Conservation (phyloP, 1,284 basidiomycete species). For the Mrakiaceae sp. region DNA sequence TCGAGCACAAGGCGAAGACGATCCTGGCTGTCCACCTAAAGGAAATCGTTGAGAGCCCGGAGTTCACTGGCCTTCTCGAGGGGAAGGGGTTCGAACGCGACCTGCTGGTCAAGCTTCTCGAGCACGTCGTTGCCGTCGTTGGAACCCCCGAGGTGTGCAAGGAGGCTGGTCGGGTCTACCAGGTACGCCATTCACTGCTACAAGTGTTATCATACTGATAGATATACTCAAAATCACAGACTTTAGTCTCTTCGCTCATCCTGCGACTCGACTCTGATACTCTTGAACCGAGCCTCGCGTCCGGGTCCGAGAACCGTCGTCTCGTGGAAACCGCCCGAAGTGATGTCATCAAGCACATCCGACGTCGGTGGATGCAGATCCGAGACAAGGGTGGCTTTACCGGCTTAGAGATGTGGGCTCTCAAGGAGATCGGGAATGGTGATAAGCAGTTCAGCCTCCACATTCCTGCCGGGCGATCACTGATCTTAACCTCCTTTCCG, state of each 20-base stretch:
- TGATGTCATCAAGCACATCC: slow-evolving; percentile 46
- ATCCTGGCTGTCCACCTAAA: slow-evolving; percentile 49
- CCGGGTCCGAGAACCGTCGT: slow-evolving; percentile 50
- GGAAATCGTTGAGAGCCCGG: slow-evolving; percentile 51
- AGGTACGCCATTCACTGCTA: slow-evolving; percentile 41
- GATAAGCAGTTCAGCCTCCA: slow-evolving; percentile 26
- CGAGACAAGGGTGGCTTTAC: slow-evolving; percentile 71
- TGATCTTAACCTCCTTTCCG: neutral
- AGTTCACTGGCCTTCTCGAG: slow-evolving; percentile 61
- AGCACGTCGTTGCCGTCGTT: slow-evolving; percentile 46
- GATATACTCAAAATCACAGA: slow-evolving; percentile 36
- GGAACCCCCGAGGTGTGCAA: slow-evolving; percentile 41
- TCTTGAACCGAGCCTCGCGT: slow-evolving; percentile 48
- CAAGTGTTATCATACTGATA: neutral
- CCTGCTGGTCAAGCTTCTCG: slow-evolving; percentile 56
- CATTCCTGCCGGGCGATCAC: too few relatives aligned
- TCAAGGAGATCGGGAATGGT: slow-evolving; percentile 81
- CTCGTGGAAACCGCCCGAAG: slow-evolving; percentile 60
- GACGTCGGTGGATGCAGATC: slow-evolving; percentile 56
- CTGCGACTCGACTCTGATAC: slow-evolving; percentile 54
- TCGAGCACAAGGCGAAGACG: slow-evolving; percentile 50
- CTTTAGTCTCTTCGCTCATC: slow-evolving; percentile 59
- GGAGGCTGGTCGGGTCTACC: slow-evolving; percentile 58
- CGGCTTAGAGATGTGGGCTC: slow-evolving; percentile 64
- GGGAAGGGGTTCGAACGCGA: slow-evolving; percentile 58